Evolutionary conservation across 345 rosid species (phyloP), one percentile per base, ranked within the genome.

Genomic region (Citrus sp.): DNA sequence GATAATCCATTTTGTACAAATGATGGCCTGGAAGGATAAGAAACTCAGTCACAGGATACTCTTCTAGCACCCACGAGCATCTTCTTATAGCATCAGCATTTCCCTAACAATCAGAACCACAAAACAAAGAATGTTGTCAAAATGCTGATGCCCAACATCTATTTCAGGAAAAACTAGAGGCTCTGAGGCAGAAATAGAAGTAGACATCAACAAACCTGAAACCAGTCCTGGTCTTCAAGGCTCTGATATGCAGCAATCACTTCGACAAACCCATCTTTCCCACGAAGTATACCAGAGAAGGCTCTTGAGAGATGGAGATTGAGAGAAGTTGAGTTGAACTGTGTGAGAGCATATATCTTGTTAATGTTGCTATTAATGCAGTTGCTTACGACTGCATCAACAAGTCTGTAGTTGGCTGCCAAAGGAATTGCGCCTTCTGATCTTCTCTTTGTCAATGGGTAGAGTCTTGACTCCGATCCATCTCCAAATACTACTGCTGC

Each of bases 21-120:
- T 92, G 97, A 73, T 93, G 95, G 7, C 97, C 97, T 1, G 95
- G 97, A 83, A 92, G 94, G 78, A 94, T 79, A 75, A 93, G 80
- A 85, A 87, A 94, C 79, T 93, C 94, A 0, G 84, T 80, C 55
- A 91, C 89, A 6, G 93, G 97, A 49, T 87, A 82, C 87, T 94
- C 97, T 77, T 92, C 97, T 76, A 94, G 80, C 42, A 92, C 82
- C 97, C 97, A 90, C 82, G 90, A 78, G 75, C 97, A 93, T 79
- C 93, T 89, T 84, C 98, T 90, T 42, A 94, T 88, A 1, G 97
- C 97, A 86, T 94, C 98, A 66, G 97, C 98, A 86, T 85, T 85
- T 67, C 98, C 98, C 98, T 91, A 32, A 54, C 7, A 65, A 40
- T 34, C 9, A 67, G 16, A 72, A 49, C 40, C 40, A 49, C 73